Evolutionary conservation across 1,139 yeast species (phyloP).

Genomic region (Komagataea norvegica): DNA sequence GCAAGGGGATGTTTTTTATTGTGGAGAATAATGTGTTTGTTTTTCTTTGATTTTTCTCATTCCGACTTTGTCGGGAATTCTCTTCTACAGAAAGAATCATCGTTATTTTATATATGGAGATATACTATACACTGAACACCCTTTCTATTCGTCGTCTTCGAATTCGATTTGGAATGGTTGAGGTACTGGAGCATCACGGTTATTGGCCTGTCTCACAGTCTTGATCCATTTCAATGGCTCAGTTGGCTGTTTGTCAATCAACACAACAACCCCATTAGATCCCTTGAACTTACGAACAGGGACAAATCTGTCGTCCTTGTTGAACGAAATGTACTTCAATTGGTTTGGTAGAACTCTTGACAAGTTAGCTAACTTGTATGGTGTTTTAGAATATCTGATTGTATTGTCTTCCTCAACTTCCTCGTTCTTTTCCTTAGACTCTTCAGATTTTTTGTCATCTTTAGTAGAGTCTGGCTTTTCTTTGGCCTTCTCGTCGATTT

Average conservation of each 20-base stretch:
- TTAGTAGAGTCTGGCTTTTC: constrained; percentile 18
- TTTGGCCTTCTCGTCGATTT: constrained; percentile 34
- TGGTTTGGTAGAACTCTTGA: constrained; percentile 92
- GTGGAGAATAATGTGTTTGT: not conserved
- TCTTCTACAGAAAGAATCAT: not conserved
- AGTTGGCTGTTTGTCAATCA: constrained; percentile 65
- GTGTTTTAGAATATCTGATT: constrained; percentile 45
- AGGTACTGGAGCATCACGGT: constrained; percentile 87
- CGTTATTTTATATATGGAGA: not conserved
- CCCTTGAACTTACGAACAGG: constrained; percentile 84
- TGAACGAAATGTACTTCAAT: constrained; percentile 74
- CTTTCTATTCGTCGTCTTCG: constrained; percentile 7
- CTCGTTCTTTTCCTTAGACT: constrained; percentile 27
- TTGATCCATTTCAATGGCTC: constrained; percentile 66
- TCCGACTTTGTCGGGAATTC: too few species aligned
- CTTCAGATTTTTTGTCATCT: constrained; percentile 20
- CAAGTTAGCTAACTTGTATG: constrained; percentile 70
- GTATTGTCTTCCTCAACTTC: constrained; percentile 30
- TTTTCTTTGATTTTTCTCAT: not conserved
- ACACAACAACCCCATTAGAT: constrained; percentile 74
- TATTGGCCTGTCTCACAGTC: constrained; percentile 79
- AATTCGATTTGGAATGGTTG: constrained; percentile 54
- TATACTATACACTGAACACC: constrained; percentile 1
- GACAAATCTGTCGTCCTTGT: constrained; percentile 67
- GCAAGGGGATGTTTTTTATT: not conserved